phyloP scores from a whole-genome alignment of 2,329 filamentous ascomycete genomes.

The Aspergillus pseudotamarii region DNA sequence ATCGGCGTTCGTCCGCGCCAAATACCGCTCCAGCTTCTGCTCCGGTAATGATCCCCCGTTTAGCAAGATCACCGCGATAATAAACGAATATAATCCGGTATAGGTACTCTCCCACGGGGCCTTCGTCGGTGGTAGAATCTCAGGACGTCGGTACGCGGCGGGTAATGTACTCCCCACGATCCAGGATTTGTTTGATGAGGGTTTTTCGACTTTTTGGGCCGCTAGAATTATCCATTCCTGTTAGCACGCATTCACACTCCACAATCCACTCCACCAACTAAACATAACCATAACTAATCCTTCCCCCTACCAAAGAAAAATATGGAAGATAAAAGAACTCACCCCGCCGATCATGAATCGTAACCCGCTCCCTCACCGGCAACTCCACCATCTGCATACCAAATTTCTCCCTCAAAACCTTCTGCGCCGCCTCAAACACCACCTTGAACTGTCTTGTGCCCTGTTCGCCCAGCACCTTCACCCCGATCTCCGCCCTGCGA shows the following conservation, averaged over 20 bases:
- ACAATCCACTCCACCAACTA: too few species aligned
- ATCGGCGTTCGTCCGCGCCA: conserved; percentile 74
- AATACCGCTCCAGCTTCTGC: conserved; percentile 73
- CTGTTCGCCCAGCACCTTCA: conserved; percentile 70
- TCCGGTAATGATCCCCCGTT: conserved; percentile 74
- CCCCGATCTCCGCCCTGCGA: conserved; percentile 59
- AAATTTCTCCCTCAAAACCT: conserved; percentile 69
- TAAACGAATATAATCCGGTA: conserved; percentile 75
- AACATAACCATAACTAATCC: too few species aligned
- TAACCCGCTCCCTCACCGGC: conserved; percentile 77
- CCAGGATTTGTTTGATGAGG: conserved; percentile 67
- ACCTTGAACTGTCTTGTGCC: conserved; percentile 71
- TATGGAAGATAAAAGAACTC: conserved; percentile 27
- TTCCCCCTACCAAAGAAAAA: too few species aligned
- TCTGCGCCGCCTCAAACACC: conserved; percentile 78
- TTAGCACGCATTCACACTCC: too few species aligned
- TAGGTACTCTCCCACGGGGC: conserved; percentile 78
- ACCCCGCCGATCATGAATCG: conserved; percentile 78
- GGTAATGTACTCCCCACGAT: conserved; percentile 77
- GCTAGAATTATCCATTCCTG: conserved; percentile 36
- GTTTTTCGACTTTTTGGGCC: conserved; percentile 49
- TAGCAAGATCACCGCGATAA: conserved; percentile 76
- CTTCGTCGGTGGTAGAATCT: conserved; percentile 69
- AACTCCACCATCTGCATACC: conserved; percentile 93
- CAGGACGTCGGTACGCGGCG: conserved; percentile 63